phyloP scores from a whole-genome alignment of 139 green algal species.

The Parachlorella kessleri region DNA sequence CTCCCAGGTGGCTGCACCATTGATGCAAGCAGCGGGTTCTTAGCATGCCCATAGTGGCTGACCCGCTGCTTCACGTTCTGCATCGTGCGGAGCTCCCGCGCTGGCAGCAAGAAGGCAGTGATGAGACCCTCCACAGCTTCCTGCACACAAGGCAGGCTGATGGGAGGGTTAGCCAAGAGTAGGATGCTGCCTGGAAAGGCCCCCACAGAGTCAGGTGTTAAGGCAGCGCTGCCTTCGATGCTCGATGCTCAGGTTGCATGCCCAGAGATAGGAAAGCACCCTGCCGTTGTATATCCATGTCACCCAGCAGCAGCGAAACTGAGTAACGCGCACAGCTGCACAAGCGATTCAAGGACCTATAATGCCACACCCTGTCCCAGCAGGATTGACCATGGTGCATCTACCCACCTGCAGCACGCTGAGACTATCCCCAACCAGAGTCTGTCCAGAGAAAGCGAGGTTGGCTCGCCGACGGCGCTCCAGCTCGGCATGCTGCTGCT shows the following conservation, averaged over 20 bases:
- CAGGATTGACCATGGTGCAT: no score
- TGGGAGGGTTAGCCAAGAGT: no score
- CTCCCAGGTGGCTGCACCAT: neutral
- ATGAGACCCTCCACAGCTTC: constrained; percentile 50
- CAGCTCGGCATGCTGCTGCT: constrained; percentile 40
- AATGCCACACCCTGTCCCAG: no score
- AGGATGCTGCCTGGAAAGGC: no score
- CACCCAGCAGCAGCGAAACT: no score
- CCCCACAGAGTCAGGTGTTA: no score
- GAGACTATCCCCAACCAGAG: constrained; percentile 47
- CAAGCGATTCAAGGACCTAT: no score
- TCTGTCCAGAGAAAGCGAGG: constrained; percentile 52
- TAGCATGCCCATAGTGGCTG: neutral
- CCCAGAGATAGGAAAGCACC: no score
- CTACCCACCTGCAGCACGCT: constrained; percentile 5
- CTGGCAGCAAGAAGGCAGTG: constrained; percentile 49
- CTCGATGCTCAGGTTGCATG: no score
- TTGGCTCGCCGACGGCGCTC: constrained; percentile 35
- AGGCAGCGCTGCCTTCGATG: no score
- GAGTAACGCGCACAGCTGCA: no score
- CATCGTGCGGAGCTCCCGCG: constrained; percentile 39
- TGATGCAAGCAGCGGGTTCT: neutral
- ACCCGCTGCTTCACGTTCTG: neutral
- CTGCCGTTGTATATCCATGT: no score
- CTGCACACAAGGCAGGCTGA: constrained; percentile 41